Conservation (phyloP, 306 rosid species). For the Dryas octopetala region DNA sequence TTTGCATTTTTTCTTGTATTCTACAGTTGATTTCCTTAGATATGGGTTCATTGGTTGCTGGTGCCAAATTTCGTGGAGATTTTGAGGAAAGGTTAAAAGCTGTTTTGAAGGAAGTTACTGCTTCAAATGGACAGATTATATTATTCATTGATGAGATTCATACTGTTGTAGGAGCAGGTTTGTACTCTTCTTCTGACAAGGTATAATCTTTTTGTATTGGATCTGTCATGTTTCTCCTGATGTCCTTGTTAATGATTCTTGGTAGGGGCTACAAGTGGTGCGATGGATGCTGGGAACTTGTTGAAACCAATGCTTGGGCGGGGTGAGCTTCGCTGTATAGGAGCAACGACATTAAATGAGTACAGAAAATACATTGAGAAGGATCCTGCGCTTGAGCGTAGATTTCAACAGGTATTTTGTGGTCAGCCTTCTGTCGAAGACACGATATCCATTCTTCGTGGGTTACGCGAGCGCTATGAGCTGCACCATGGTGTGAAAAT, state of each 20-base stretch:
- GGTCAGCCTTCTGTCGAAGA: slow-evolving; percentile 91
- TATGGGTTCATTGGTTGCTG: slow-evolving; percentile 95
- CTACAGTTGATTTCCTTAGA: slow-evolving; percentile 87
- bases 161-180: slow-evolving; percentile 99
- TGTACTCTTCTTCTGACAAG: slow-evolving; percentile 23
- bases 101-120: slow-evolving; percentile 87
- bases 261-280: slow-evolving; percentile 95
- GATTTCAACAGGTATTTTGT: slow-evolving; percentile 96
- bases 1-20: slow-evolving; percentile 24
- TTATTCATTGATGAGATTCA: slow-evolving; percentile 97
- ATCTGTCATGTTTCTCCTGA: background rate
- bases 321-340: slow-evolving; percentile 97
- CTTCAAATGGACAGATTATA: slow-evolving; percentile 92
- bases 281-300: slow-evolving; percentile 98
- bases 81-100: slow-evolving; percentile 98
- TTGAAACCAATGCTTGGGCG: slow-evolving; percentile 98
- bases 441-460: slow-evolving; percentile 93
- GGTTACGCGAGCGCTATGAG: slow-evolving; percentile 94
- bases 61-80: slow-evolving; percentile 94
- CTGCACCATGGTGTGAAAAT: slow-evolving; percentile 98
- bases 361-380: slow-evolving; percentile 91
- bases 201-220: slow-evolving; percentile 2
- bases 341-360: slow-evolving; percentile 93
- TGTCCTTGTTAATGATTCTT: slow-evolving; percentile 29
- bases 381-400: slow-evolving; percentile 97